Conservation (phyloP, 371 early-diverging fungal genomes). For the Blakeslea trispora region DNA sequence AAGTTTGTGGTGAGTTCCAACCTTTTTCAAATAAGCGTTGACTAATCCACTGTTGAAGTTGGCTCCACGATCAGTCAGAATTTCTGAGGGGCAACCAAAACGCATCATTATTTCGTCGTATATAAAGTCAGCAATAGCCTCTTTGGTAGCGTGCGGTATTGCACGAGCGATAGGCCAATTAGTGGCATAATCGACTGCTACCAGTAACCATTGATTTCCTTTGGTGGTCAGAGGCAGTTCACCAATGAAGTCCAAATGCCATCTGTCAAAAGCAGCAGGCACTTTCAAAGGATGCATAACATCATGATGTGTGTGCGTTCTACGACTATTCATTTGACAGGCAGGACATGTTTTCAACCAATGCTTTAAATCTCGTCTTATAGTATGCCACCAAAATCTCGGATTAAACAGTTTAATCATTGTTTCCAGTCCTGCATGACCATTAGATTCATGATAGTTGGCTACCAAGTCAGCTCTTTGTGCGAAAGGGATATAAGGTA, state of each 20-base stretch:
- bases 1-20: constrained; percentile 14
- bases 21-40: not conserved
- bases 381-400: too few relatives aligned
- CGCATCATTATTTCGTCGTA: constrained; percentile 5
- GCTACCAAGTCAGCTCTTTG: constrained; percentile 7
- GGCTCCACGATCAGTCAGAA: constrained; percentile 42
- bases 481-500: constrained; percentile 9
- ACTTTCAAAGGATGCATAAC: constrained; percentile 18
- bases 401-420: not conserved
- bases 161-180: constrained; percentile 23
- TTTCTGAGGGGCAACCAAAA: constrained; percentile 34
- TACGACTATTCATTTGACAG: constrained; percentile 17
- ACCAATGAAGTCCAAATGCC: constrained; percentile 28
- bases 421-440: constrained; percentile 9
- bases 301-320: not conserved
- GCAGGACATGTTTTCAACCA: constrained; percentile 21
- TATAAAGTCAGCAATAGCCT: constrained; percentile 35
- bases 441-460: constrained; percentile 9
- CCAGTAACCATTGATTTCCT: not conserved
- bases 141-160: constrained; percentile 30
- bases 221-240: too few relatives aligned
- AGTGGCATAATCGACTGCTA: constrained; percentile 13
- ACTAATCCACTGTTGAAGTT: constrained; percentile 29
- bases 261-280: constrained; percentile 16
- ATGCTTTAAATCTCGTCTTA: not conserved